Conservation (phyloP, 176 grass and related monocot genomes). For the Neostapfia colusana region DNA sequence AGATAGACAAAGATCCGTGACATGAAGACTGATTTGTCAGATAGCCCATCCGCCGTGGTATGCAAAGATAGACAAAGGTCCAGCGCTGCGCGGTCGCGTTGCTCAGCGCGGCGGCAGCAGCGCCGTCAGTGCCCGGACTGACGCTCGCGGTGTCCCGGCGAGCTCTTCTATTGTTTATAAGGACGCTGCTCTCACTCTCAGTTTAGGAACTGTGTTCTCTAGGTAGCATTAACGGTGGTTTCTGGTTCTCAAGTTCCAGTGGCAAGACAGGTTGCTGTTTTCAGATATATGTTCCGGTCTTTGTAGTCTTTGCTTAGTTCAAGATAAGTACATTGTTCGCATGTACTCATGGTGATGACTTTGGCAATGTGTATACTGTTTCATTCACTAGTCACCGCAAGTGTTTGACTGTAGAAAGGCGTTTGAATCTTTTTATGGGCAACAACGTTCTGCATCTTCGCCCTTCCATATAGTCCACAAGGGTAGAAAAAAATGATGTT, state of each 20-base stretch:
- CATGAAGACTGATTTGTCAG: too few relatives aligned
- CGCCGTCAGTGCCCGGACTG: constrained; percentile 32
- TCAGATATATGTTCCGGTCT: constrained; percentile 20
- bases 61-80: constrained; percentile 16
- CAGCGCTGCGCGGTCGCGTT: constrained; percentile 29
- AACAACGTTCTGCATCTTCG: not conserved
- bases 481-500: too few relatives aligned
- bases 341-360: constrained; percentile 43
- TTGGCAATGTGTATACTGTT: constrained; percentile 50
- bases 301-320: constrained; percentile 13
- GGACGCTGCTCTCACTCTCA: not conserved
- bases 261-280: constrained; percentile 73
- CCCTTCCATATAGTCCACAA: too few relatives aligned
- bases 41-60: constrained; percentile 26
- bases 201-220: constrained; percentile 18
- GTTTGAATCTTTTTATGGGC: not conserved
- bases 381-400: constrained; percentile 14
- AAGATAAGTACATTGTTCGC: constrained; percentile 46
- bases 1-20: too few relatives aligned
- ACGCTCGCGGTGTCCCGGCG: not conserved
- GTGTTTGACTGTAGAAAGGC: not conserved
- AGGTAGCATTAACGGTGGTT: too few relatives aligned
- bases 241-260: constrained; percentile 25
- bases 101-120: constrained; percentile 37
- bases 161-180: constrained; percentile 19